A percentile compares a stretch with the other conserved stretches of the same genome.
Conservation (phyloP, 1,284 basidiomycete genomes). For the Naganishia liquefaciens region DNA sequence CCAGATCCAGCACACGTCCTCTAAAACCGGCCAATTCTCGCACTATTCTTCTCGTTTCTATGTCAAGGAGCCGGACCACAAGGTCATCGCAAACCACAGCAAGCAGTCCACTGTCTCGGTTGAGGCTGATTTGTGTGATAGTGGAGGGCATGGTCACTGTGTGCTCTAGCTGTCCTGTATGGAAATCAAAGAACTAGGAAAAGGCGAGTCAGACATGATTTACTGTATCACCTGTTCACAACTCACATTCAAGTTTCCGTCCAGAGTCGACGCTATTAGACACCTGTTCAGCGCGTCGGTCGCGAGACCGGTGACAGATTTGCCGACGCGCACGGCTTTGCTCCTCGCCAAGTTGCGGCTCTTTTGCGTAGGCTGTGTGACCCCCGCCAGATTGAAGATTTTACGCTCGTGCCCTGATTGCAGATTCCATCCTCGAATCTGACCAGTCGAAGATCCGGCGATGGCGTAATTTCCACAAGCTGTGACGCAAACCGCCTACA, state of each 20-base stretch:
- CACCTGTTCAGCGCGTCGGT: constrained; percentile 81
- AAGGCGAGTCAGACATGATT: neutral
- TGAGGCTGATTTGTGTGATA: constrained; percentile 70
- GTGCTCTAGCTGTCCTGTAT: constrained; percentile 71
- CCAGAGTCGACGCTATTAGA: constrained; percentile 79
- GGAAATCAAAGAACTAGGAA: constrained; percentile 93
- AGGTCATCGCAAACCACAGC: constrained; percentile 83
- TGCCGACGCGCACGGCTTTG: constrained; percentile 58
- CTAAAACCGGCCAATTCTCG: constrained; percentile 81
- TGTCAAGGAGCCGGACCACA: constrained; percentile 79
- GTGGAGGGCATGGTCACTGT: constrained; percentile 69
- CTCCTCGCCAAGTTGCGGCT: constrained; percentile 48
- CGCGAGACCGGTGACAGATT: constrained; percentile 76
- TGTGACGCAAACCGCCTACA: constrained; percentile 80
- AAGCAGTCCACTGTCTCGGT: constrained; percentile 83
- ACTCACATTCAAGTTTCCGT: constrained; percentile 83
- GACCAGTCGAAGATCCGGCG: constrained; percentile 74
- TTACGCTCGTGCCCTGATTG: constrained; percentile 88
- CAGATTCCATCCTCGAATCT: constrained; percentile 89
- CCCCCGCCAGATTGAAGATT: constrained; percentile 64
- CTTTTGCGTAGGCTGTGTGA: constrained; percentile 61
- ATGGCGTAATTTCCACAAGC: constrained; percentile 96
- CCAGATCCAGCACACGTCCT: constrained; percentile 78
- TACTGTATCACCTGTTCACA: constrained; percentile 3
- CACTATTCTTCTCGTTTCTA: constrained; percentile 83